phyloP scores from a whole-genome alignment of 768 basidiomycete genomes.

The Calocera cornea region DNA sequence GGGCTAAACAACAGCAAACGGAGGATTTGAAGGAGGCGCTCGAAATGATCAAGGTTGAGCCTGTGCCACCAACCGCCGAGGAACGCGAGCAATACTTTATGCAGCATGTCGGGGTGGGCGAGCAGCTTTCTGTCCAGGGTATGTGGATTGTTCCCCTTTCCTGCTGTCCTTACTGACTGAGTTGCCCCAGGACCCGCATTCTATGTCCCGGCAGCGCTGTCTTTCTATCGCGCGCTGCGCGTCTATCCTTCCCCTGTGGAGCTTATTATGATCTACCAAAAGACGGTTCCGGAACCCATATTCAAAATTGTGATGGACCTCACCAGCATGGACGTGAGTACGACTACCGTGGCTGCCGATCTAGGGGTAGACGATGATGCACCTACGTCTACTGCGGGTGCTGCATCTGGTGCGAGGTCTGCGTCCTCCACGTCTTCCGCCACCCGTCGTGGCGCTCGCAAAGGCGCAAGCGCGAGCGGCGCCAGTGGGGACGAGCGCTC shows the following conservation, averaged over 20 bases:
- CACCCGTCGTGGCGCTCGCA: neutral
- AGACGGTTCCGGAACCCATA: slow-evolving; percentile 66
- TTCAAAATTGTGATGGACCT: slow-evolving; percentile 79
- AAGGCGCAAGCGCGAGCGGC: slow-evolving; percentile 5
- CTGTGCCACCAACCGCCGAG: slow-evolving; percentile 49
- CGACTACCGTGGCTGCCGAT: slow-evolving; percentile 6
- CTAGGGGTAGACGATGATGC: slow-evolving; percentile 38
- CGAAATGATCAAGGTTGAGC: slow-evolving; percentile 54
- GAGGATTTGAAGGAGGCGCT: slow-evolving; percentile 52
- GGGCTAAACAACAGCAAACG: slow-evolving; percentile 21
- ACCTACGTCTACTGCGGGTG: slow-evolving; percentile 27
- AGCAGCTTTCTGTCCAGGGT: slow-evolving; percentile 70
- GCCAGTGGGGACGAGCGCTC: slow-evolving; percentile 50
- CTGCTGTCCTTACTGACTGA: neutral
- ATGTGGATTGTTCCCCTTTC: slow-evolving; percentile 15
- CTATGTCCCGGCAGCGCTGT: slow-evolving; percentile 66
- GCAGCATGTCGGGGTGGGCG: slow-evolving; percentile 75
- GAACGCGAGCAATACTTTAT: slow-evolving; percentile 85
- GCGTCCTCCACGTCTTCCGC: neutral
- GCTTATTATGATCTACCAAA: slow-evolving; percentile 87
- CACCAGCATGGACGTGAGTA: slow-evolving; percentile 80
- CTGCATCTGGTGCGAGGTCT: slow-evolving; percentile 22
- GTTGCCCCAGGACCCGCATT: slow-evolving; percentile 51
- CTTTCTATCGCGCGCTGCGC: slow-evolving; percentile 84
- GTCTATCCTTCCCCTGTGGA: slow-evolving; percentile 93